Percentiles rank a stretch among this genome's conserved stretches.
These are phyloP conservation scores for Sphaceloma murrayae DNA, from an alignment of 2,329 filamentous ascomycete genomes.

Conservation along the genomic window DNA sequence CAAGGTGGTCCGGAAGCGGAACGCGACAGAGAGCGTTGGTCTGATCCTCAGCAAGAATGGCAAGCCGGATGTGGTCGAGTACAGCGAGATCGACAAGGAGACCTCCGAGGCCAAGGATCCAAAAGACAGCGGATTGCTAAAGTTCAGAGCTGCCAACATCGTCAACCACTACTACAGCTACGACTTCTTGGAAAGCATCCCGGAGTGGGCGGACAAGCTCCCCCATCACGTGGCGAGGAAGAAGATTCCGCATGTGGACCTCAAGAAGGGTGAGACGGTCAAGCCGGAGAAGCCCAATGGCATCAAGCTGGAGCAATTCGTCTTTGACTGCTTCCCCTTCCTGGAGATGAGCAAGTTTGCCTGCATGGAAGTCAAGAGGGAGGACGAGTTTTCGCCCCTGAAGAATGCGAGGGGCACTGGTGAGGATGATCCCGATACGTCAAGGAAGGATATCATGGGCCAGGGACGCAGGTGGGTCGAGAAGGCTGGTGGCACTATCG, in stretches of 20 bases:
- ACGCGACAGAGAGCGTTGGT: slow-evolving; percentile 90
- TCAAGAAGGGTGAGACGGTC: slow-evolving; percentile 64
- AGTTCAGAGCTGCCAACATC: slow-evolving; percentile 97
- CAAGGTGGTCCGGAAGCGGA: slow-evolving; percentile 98
- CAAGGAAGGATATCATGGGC: slow-evolving; percentile 76
- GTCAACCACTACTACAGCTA: slow-evolving; percentile 99
- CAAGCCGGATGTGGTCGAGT: slow-evolving; percentile 94
- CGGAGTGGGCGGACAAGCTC: slow-evolving; percentile 72
- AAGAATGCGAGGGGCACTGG: slow-evolving; percentile 84
- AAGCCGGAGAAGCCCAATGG: slow-evolving; percentile 95
- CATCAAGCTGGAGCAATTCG: slow-evolving; percentile 98
- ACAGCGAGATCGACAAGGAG: slow-evolving; percentile 85
- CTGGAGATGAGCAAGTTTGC: slow-evolving; percentile 80
- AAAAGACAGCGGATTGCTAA: slow-evolving; percentile 70
- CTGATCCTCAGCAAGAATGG: slow-evolving; percentile 92
- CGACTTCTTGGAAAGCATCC: slow-evolving; percentile 82
- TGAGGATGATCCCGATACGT: slow-evolving; percentile 90
- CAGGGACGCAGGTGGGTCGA: slow-evolving; percentile 83
- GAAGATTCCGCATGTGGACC: slow-evolving; percentile 78
- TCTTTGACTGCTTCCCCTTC: slow-evolving; percentile 96
- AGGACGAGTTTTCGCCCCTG: slow-evolving; percentile 95
- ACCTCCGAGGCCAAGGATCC: slow-evolving; percentile 84
- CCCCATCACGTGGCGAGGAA: slow-evolving; percentile 95
- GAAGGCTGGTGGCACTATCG: slow-evolving; percentile 65
- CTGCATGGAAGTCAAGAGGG: slow-evolving; percentile 87